Conservation (phyloP, 2,329 filamentous ascomycete species). For the Thermoascus crustaceus region DNA sequence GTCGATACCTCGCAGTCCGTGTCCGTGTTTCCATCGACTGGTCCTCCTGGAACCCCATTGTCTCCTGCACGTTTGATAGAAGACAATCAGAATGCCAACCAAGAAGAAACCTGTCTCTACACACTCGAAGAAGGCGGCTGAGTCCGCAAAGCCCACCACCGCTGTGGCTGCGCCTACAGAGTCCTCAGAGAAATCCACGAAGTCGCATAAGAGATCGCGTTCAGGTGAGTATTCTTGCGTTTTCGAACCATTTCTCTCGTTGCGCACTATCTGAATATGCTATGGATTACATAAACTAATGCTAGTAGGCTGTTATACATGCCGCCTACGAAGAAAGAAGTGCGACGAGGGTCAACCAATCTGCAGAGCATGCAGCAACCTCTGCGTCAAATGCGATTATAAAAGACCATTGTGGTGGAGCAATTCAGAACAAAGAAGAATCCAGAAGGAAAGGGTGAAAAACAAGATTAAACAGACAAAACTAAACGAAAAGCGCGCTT, state of each 20-base stretch:
- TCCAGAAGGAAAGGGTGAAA: conserved; percentile 94
- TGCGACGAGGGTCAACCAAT: conserved; percentile 59
- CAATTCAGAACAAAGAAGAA: conserved; percentile 75
- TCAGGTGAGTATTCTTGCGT: conserved; percentile 66
- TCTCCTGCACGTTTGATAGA: conserved; percentile 2
- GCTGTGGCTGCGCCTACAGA: conserved; percentile 27
- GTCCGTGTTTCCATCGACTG: conserved; percentile 2
- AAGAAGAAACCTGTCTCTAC: conserved; percentile 3
- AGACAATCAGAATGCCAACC: conserved; percentile 1
- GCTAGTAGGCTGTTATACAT: conserved; percentile 56
- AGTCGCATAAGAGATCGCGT: conserved; percentile 89
- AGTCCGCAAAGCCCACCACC: neutral
- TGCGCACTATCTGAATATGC: conserved; percentile 8
- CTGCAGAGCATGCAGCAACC: conserved; percentile 58
- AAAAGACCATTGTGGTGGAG: conserved; percentile 97
- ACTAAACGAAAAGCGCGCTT: conserved; percentile 72
- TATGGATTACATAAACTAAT: conserved; percentile 25
- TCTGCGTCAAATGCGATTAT: conserved; percentile 88
- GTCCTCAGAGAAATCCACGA: conserved; percentile 56
- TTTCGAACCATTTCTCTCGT: conserved; percentile 12
- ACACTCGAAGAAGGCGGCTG: neutral
- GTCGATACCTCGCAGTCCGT: neutral
- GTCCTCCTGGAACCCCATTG: conserved; percentile 5
- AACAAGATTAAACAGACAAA: conserved; percentile 96
- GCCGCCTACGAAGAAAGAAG: conserved; percentile 60